A percentile compares a stretch with the other conserved stretches of the same genome.
phyloP scores from a whole-genome alignment of 192 early-diverging fungal genomes.

The Globomyces pollinis-pini region DNA sequence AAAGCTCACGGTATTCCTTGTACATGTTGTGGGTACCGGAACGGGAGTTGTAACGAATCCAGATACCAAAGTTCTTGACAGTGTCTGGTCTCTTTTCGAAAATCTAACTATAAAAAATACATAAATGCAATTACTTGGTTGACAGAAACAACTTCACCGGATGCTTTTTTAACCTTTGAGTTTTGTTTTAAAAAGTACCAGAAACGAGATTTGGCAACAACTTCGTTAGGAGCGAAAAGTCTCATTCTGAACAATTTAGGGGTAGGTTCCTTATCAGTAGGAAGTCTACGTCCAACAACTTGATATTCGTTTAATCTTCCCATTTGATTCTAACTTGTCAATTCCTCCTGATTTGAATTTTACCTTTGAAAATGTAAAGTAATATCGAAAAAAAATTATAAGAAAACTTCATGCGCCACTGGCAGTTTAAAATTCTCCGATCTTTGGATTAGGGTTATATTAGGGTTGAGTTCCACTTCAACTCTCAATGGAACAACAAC shows the following conservation, averaged over 20 bases:
- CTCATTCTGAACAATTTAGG: constrained; percentile 98
- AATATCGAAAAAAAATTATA: neutral
- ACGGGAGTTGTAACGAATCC: constrained; percentile 98
- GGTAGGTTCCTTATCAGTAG: constrained; percentile 80
- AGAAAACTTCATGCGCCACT: neutral
- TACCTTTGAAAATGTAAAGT: constrained; percentile 2
- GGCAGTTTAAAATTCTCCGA: neutral
- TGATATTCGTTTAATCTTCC: constrained; percentile 51
- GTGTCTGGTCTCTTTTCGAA: constrained; percentile 85
- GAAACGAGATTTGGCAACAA: constrained; percentile 98
- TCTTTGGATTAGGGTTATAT: neutral
- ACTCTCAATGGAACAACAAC: neutral
- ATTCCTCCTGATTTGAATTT: neutral
- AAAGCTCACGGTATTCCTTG: constrained; percentile 99
- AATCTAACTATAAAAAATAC: constrained; percentile 56
- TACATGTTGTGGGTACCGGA: constrained; percentile 99
- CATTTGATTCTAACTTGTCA: constrained; percentile 11
- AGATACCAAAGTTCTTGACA: constrained; percentile 99
- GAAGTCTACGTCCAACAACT: constrained; percentile 93
- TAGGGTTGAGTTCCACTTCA: neutral
- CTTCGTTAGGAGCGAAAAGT: constrained; percentile 96
- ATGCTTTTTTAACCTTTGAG: constrained; percentile 98
- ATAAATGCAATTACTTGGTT: constrained; percentile 76
- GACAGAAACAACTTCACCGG: constrained; percentile 94
- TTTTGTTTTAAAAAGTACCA: constrained; percentile 99